Conservation (phyloP, 805 yeast species). For the Starmerella khaoyaiensis region DNA sequence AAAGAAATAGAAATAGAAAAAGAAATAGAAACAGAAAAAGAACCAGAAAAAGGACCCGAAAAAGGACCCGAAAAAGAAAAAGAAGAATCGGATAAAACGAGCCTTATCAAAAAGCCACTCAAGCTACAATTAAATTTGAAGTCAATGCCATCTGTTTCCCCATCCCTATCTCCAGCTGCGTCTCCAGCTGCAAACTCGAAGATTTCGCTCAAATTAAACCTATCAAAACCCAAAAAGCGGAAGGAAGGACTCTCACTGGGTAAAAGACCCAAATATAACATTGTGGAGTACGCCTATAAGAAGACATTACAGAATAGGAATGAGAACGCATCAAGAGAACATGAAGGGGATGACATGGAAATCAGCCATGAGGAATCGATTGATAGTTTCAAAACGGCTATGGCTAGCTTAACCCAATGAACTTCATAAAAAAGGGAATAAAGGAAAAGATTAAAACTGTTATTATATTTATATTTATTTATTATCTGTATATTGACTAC, state of each 20-base stretch:
- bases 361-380: too few relatives aligned
- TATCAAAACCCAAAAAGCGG: conserved; percentile 12
- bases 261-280: conserved; percentile 21
- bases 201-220: conserved; percentile 18
- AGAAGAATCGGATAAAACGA: conserved; percentile 1
- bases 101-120: neutral
- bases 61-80: neutral
- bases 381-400: too few relatives aligned
- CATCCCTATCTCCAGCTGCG: neutral
- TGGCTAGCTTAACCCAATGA: too few relatives aligned
- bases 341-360: too few relatives aligned
- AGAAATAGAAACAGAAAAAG: neutral
- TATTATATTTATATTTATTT: too few relatives aligned
- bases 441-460: too few relatives aligned
- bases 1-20: neutral
- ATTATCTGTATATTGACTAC: too few relatives aligned
- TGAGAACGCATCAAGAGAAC: too few relatives aligned
- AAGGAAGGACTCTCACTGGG: conserved; percentile 11
- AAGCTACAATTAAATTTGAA: neutral
- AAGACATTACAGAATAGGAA: too few relatives aligned
- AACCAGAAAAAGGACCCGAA: neutral
- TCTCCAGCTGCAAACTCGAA: neutral
- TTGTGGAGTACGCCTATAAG: too few relatives aligned
- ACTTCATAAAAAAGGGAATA: too few relatives aligned
- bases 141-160: neutral